Percentiles rank a stretch among this genome's conserved stretches.
Evolutionary conservation across 2,329 filamentous ascomycete species (phyloP).

Genomic region (Aspergillus unguis): DNA sequence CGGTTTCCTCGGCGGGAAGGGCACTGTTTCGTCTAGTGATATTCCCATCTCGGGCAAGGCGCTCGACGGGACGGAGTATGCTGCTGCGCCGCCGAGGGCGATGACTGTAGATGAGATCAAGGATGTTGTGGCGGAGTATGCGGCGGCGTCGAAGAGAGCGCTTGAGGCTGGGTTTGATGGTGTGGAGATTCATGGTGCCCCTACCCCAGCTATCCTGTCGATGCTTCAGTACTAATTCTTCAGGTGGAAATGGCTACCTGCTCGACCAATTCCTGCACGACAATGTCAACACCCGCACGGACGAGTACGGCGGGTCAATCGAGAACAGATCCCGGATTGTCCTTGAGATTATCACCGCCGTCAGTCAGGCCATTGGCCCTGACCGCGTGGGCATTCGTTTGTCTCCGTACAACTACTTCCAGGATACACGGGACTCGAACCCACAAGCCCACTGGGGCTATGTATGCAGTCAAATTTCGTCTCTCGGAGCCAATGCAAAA

Average conservation of each 20-base stretch:
- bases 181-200: conserved; percentile 45
- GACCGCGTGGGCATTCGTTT: conserved; percentile 57
- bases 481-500: conserved; percentile 31
- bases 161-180: conserved; percentile 50
- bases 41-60: conserved; percentile 40
- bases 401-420: conserved; percentile 59
- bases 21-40: conserved; percentile 26
- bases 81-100: conserved; percentile 25
- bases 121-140: conserved; percentile 37
- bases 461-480: conserved; percentile 43
- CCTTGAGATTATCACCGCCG: conserved; percentile 53
- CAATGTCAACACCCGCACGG: conserved; percentile 53
- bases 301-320: conserved; percentile 47
- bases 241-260: conserved; percentile 66
- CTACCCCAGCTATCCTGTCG: background rate
- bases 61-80: conserved; percentile 35
- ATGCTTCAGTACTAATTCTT: conserved; percentile 31
- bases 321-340: conserved; percentile 52
- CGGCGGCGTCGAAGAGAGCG: conserved; percentile 42
- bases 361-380: conserved; percentile 43
- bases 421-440: conserved; percentile 50
- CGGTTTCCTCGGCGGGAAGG: conserved; percentile 34
- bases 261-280: conserved; percentile 63
- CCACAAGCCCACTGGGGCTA: conserved; percentile 47
- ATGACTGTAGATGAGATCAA: conserved; percentile 43